These are phyloP conservation scores for Fusarium clavum DNA, from an alignment of 2,329 filamentous ascomycete species.

Conservation along the genomic window DNA sequence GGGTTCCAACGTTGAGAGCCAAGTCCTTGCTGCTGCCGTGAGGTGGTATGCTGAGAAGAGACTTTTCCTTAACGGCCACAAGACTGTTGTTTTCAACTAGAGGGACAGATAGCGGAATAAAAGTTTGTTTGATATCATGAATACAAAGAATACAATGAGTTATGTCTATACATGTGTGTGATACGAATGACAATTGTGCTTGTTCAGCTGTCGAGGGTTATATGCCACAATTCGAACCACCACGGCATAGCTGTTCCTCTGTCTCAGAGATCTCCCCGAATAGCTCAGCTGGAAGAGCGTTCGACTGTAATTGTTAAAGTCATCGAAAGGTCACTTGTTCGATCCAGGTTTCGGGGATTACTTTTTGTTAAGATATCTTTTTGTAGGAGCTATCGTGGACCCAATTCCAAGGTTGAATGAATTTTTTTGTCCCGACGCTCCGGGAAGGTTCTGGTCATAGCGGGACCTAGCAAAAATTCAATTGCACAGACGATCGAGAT, in stretches of 20 bases:
- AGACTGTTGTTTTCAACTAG: constrained; percentile 79
- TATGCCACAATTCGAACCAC: background rate
- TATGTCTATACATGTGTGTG: too few relatives aligned
- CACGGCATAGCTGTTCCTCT: constrained; percentile 26
- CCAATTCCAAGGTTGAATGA: too few relatives aligned
- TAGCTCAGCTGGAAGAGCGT: constrained; percentile 46
- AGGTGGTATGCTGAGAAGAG: constrained; percentile 85
- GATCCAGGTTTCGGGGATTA: constrained; percentile 32
- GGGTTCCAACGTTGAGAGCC: constrained; percentile 85
- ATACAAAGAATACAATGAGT: too few relatives aligned
- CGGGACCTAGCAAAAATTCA: too few relatives aligned
- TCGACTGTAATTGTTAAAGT: constrained; percentile 1
- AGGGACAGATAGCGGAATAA: constrained; percentile 8
- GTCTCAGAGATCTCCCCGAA: constrained; percentile 37
- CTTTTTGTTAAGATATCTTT: too few relatives aligned
- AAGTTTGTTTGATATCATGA: background rate
- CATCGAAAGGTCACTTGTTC: constrained; percentile 7
- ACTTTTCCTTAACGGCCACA: constrained; percentile 81
- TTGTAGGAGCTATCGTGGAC: too few relatives aligned
- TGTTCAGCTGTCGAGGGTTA: background rate
- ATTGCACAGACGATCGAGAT: too few relatives aligned
- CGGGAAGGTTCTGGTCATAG: too few relatives aligned
- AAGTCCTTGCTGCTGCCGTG: constrained; percentile 82
- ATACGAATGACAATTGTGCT: too few relatives aligned
- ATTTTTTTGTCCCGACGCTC: constrained; percentile 20